Evolutionary conservation across 768 basidiomycete genomes (phyloP), one percentile per base, ranked within the genome.

Genomic region (Chalciporus chontae): DNA sequence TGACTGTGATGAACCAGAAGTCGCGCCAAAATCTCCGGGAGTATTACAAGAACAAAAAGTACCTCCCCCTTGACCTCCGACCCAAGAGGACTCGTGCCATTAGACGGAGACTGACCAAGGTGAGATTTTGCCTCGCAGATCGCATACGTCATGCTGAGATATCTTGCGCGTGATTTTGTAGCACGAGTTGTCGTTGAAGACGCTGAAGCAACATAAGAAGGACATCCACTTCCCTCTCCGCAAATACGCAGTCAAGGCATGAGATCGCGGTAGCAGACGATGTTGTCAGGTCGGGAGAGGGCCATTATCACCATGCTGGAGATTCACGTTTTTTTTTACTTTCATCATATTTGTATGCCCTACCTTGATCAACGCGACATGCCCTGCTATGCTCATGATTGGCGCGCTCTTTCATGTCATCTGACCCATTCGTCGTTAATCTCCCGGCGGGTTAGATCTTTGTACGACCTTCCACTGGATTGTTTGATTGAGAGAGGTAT

Each of bases 1-100:
- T 97, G 75, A 99, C 96, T 39, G 94, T 98, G 63, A 95, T 88
- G 80, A 98, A 96, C 87, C 89, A 92, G 71, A 99, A 99, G 76
- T 85, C 87, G 61, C 90, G 95, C 61, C 88, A 93, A 77, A 93
- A 94, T 75, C 84, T 96, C 59, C 90, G 92, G 48, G 94, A 98
- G 72, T 93, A 85, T 79, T 97, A 97, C 90, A 95, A 95, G 81
- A 75, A 78, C 71, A 95, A 95, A 84, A 94, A 91, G 69, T 90
- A 90, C 76, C 77, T 90, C 58, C 96, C 96, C 56, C 92, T 98
- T 59, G 96, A 99, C 79, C 87, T 99, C 68, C 90, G 96, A 59
- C 72, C 84, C 58, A 99, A 98, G 87, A 94, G 87, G 85, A 99
- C 96, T 55, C 88, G 96, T 62, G 96, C 96, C 37, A 97, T 99